A percentile compares a stretch with the other conserved stretches of the same genome.
Conservation (phyloP, 768 basidiomycete genomes). For the Saitozyma sp. region DNA sequence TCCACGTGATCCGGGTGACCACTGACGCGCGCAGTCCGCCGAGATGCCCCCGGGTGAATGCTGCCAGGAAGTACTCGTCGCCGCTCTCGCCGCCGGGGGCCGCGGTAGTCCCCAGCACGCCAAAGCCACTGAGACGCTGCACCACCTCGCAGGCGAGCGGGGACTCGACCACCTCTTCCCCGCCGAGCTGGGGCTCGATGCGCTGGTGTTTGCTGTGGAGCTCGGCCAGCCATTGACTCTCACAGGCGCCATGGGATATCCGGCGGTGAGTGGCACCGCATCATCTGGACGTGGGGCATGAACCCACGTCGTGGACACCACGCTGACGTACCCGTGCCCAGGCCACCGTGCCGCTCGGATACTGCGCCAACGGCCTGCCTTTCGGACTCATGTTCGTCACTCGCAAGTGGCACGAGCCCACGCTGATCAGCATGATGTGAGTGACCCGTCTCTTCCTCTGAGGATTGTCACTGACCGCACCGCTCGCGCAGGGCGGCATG, state of each 20-base stretch:
- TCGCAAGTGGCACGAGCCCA: constrained; percentile 4
- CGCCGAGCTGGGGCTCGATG: constrained; percentile 29
- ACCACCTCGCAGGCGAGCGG: constrained; percentile 22
- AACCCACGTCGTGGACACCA: too few species aligned
- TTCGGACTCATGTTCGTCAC: constrained; percentile 9
- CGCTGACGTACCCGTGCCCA: constrained; percentile 15
- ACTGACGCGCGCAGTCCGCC: neutral
- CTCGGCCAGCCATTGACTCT: constrained; percentile 23
- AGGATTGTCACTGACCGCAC: too few species aligned
- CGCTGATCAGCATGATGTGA: constrained; percentile 10
- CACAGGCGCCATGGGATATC: constrained; percentile 28
- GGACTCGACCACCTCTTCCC: constrained; percentile 23
- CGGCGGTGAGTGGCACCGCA: constrained; percentile 31
- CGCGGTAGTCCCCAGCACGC: constrained; percentile 18
- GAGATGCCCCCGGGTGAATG: constrained; percentile 40
- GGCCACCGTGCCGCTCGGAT: constrained; percentile 20
- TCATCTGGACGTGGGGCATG: too few species aligned
- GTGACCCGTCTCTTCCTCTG: too few species aligned
- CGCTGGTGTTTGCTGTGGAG: constrained; percentile 28
- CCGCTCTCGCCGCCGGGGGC: constrained; percentile 20
- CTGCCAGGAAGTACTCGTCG: constrained; percentile 35
- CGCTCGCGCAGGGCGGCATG: too few species aligned
- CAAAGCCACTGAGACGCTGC: constrained; percentile 19
- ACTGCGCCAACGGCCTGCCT: constrained; percentile 20
- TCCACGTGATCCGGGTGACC: too few species aligned